Conservation (phyloP, 1,139 yeast genomes). For the Taphrina communis region DNA sequence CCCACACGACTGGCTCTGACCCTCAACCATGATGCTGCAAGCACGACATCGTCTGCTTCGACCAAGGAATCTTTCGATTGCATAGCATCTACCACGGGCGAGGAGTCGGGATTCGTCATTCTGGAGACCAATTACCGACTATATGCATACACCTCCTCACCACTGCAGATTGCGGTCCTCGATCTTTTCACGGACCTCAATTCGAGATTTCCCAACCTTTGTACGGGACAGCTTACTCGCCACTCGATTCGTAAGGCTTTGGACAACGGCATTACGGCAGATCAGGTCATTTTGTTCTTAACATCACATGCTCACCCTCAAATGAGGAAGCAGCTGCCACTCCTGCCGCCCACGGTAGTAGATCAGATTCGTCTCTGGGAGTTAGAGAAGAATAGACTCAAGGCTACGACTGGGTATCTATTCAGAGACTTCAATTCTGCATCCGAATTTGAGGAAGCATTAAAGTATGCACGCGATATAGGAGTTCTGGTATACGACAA, state of each 20-base stretch:
- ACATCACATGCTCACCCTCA: slow-evolving; percentile 95
- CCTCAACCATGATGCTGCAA: slow-evolving; percentile 74
- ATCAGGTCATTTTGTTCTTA: slow-evolving; percentile 85
- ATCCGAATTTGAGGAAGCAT: slow-evolving; percentile 74
- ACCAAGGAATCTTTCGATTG: slow-evolving; percentile 63
- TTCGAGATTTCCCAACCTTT: slow-evolving; percentile 88
- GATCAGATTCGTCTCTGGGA: slow-evolving; percentile 98
- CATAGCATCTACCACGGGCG: slow-evolving; percentile 43
- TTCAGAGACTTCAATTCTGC: slow-evolving; percentile 83
- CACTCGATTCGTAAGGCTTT: slow-evolving; percentile 87
- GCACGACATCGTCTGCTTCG: slow-evolving; percentile 57
- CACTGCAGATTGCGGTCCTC: slow-evolving; percentile 89
- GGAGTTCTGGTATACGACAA: slow-evolving; percentile 91
- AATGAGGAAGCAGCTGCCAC: slow-evolving; percentile 60
- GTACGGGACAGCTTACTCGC: slow-evolving; percentile 89
- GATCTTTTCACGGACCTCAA: slow-evolving; percentile 84
- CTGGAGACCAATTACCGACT: slow-evolving; percentile 92
- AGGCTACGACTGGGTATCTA: slow-evolving; percentile 83
- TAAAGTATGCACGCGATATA: slow-evolving; percentile 82
- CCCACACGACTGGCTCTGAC: slow-evolving; percentile 93
- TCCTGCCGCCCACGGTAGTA: slow-evolving; percentile 91
- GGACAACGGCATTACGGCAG: slow-evolving; percentile 89
- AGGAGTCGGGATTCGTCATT: slow-evolving; percentile 71
- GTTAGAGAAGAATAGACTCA: slow-evolving; percentile 88
- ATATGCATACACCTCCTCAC: slow-evolving; percentile 91